Conservation (phyloP, 2,329 filamentous ascomycete species). For the Thyridium curvatum region DNA sequence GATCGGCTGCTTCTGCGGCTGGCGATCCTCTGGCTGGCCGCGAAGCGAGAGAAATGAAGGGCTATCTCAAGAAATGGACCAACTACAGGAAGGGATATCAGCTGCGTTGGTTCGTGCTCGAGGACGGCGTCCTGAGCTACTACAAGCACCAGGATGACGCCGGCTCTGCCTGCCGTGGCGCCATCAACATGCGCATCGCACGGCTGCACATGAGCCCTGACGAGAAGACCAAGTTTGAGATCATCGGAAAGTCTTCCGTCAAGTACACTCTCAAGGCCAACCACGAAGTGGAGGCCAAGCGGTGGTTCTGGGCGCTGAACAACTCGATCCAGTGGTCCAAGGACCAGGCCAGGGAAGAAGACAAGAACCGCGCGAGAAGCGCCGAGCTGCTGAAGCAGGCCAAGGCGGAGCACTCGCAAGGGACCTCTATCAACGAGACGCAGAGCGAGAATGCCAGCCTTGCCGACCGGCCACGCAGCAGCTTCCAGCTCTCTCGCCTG, state of each 20-base stretch:
- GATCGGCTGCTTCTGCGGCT: conserved; percentile 34
- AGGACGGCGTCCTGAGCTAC: conserved; percentile 95
- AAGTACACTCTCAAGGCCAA: conserved; percentile 98
- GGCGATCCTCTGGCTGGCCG: conserved; percentile 65
- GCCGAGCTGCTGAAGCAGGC: conserved; percentile 73
- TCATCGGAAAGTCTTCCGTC: conserved; percentile 95
- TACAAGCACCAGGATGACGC: conserved; percentile 99
- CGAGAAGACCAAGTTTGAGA: conserved; percentile 96
- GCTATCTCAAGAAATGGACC: conserved; percentile 98
- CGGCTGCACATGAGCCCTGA: conserved; percentile 92
- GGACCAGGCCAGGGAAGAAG: conserved; percentile 90
- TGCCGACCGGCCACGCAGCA: conserved; percentile 36
- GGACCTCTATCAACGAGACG: conserved; percentile 37
- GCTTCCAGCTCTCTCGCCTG: conserved; percentile 36
- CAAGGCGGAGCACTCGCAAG: conserved; percentile 61
- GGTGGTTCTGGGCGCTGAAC: conserved; percentile 98
- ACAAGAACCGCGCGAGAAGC: conserved; percentile 66
- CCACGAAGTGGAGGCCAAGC: conserved; percentile 94
- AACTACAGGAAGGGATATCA: conserved; percentile 98
- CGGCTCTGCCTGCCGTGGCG: conserved; percentile 89
- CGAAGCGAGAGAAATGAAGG: conserved; percentile 94
- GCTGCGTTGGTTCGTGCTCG: conserved; percentile 92
- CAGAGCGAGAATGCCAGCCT: conserved; percentile 48
- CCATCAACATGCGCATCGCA: conserved; percentile 98
- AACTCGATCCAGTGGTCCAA: conserved; percentile 99